A percentile compares a stretch with the other conserved stretches of the same genome.
These are phyloP conservation scores for Ogataea haglerorum DNA, from an alignment of 805 yeast genomes.

Conservation along the genomic window DNA sequence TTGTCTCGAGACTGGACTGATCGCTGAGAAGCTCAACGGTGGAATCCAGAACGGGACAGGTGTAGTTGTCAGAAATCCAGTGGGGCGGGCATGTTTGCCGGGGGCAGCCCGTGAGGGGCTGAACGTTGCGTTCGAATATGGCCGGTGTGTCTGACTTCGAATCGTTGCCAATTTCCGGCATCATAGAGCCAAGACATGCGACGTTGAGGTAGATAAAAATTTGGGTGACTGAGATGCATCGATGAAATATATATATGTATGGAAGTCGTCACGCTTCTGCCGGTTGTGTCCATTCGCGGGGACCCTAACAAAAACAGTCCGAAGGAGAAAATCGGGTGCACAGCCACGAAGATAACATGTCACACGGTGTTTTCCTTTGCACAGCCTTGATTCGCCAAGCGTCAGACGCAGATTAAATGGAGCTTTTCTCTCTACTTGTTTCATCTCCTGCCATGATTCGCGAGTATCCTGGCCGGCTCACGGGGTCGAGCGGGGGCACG, in stretches of 20 bases:
- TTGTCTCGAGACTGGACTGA: constrained; percentile 58
- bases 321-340: neutral
- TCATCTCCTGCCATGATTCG: neutral
- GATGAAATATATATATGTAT: constrained; percentile 2
- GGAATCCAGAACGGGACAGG: constrained; percentile 82
- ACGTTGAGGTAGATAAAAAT: neutral
- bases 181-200: neutral
- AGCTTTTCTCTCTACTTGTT: neutral
- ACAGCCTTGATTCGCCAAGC: constrained; percentile 9
- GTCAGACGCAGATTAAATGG: constrained; percentile 1
- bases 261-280: constrained; percentile 8
- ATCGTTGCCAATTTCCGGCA: neutral
- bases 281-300: constrained; percentile 6
- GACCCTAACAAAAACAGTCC: neutral
- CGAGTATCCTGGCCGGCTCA: neutral
- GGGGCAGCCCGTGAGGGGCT: constrained; percentile 1
- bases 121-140: constrained; percentile 16
- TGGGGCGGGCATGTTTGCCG: constrained; percentile 13
- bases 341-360: neutral
- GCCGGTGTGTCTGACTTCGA: neutral
- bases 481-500: constrained; percentile 16
- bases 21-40: constrained; percentile 62
- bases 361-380: neutral
- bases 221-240: neutral
- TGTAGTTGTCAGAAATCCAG: constrained; percentile 56